Base-by-base conservation (phyloP, 805 yeast species). In the Candida coquimbonensis region DNA sequence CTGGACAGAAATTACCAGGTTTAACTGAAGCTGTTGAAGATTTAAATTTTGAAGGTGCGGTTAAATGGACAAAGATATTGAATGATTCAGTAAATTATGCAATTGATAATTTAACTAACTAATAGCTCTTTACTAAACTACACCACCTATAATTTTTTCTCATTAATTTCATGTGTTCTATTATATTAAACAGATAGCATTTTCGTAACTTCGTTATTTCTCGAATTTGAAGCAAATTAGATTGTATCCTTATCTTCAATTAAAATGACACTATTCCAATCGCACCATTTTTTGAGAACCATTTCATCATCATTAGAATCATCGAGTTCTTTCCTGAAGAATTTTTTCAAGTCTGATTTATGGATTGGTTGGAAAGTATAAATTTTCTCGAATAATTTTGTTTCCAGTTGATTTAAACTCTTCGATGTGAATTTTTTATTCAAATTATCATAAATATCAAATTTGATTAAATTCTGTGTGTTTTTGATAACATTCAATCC, bases 21-120 rank as follows among this genome's bases (percentile, higher is more conserved):
- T 58, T 77, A 38, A 64, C 65, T 27, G 83, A 77, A 58, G 74
- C 79, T 0, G 54, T 77, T 19, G 81, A 77, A 51, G 81, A 76
- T 52, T 41, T 51, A 0, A 68, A 72, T 45, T 60, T 64, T n/a
- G 54, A 56, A 2, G 63, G 62, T 39, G 49, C 55, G 37, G 55
- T 50, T 29, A 54, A 58, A 42, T 60, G 63, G 63, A 56, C 54
- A 26, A 50, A 50, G 4, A 53, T 58, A 32, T 49, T 60, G n/a
- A 53, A 52, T 44, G 40, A 42, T 13, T 45, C 48, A n/a, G 42
- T 42, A 5, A 34, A 34, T 26, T 31, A 38, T n/a, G 48, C 45
- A 12, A 27, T 45, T n/a, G 7, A 32, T 13, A 40, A 40, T 32
- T 17, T 44, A 25, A n/a, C 14, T 17, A 24, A 9, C n/a, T n/a